Evolutionary conservation across 768 basidiomycete species (phyloP), one percentile per base, ranked within the genome.

Genomic region (Leccinum sublutescens): DNA sequence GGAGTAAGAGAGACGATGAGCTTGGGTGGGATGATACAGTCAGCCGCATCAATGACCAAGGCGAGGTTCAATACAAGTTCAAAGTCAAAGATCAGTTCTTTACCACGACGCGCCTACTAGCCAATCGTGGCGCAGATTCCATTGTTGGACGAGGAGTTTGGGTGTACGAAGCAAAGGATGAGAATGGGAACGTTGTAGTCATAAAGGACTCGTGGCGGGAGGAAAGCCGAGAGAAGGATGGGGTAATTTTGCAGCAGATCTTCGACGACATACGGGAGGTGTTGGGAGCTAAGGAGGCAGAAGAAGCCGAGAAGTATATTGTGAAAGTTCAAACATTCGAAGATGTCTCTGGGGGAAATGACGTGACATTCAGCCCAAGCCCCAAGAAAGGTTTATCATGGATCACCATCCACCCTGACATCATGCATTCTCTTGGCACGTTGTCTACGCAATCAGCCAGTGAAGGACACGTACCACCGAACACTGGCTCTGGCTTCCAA

Each of bases 151-250:
- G 33, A 0, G 62, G 48, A 3, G 54, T 45, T 11, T 9, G 55
- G 8, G 58, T 64, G 0, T 64, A 60, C 12, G 21, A 60, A 53
- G 62, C 53, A 0, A 9, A 15, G 49, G 62, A 63, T 2, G 19
- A 23, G 10, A 2, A 38, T 0, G 50, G 45, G 2, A 43, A 27
- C 0, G 17, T 12, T 0, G 50, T 64, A 1, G 57, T 9, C 1
- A 58, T 63, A 4, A 64, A 66, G 25, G 48, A 58, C 7, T 63
- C 57, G 0, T 66, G 66, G 61, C 19, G 59, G 29, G 53, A 64
- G 3, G 4, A 51, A 27, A n/a, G 27, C 17, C 38, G 25, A 3
- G 52, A 53, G 11, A 23, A 9, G 2, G 52, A 53, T 6, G 36
- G 36, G 1, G 8, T 0, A 14, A 53, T 40, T 11, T 12, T 53